Conservation (phyloP, 2,329 filamentous ascomycete species). For the Claviceps citrina region DNA sequence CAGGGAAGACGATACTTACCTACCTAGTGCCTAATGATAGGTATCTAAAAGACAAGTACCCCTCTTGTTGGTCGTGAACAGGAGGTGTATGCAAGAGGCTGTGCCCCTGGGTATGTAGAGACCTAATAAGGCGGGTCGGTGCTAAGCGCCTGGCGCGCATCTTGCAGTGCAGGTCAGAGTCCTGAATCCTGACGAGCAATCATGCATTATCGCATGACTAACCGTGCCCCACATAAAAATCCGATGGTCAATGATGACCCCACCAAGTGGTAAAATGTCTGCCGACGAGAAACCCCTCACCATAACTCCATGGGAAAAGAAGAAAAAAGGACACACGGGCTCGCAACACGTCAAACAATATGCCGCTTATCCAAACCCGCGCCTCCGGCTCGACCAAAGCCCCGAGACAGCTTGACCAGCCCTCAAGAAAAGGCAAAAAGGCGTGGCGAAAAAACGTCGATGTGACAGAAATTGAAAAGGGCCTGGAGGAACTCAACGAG, state of each 20-base stretch:
- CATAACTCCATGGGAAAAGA: too few species aligned
- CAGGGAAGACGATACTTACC: not conserved
- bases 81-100: not conserved
- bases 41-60: too few species aligned
- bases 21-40: too few species aligned
- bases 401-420: slow-evolving; percentile 70
- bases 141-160: too few species aligned
- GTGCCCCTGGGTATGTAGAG: not conserved
- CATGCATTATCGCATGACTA: too few species aligned
- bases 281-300: too few species aligned
- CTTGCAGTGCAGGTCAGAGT: too few species aligned
- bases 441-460: slow-evolving; percentile 98
- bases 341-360: slow-evolving; percentile 16
- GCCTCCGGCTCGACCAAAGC: slow-evolving; percentile 37
- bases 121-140: too few species aligned
- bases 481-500: slow-evolving; percentile 69
- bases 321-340: not conserved
- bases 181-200: too few species aligned
- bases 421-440: slow-evolving; percentile 94
- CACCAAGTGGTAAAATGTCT: too few species aligned
- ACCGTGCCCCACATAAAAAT: too few species aligned
- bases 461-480: slow-evolving; percentile 68
- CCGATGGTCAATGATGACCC: too few species aligned
- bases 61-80: not conserved
- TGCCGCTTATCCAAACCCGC: slow-evolving; percentile 38